Percentiles rank a stretch among this genome's conserved stretches.
Evolutionary conservation across 179 eudicot species (phyloP).

Genomic region (Silene noctiflora): DNA sequence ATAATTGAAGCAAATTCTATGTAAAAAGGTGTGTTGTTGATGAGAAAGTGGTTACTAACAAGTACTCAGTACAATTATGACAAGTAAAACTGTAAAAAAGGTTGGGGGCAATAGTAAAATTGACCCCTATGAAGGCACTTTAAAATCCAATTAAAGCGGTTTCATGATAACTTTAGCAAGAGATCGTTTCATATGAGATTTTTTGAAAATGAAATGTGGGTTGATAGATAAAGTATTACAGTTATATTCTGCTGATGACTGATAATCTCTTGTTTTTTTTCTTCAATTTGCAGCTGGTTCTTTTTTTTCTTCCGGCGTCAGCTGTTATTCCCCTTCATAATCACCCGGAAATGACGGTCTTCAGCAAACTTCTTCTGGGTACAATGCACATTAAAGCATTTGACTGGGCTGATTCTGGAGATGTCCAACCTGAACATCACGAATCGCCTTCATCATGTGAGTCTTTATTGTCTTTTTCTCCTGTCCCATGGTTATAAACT

Average conservation of each 20-base stretch:
- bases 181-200: too few species aligned
- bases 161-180: too few species aligned
- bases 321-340: constrained; percentile 71
- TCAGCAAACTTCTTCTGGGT: constrained; percentile 65
- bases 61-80: too few species aligned
- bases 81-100: too few species aligned
- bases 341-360: constrained; percentile 79
- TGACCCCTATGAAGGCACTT: too few species aligned
- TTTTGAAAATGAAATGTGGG: not conserved
- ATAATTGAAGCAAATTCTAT: too few species aligned
- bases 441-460: constrained; percentile 26
- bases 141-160: too few species aligned
- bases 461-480: constrained; percentile 12
- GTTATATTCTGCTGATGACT: constrained; percentile 12
- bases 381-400: constrained; percentile 60
- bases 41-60: too few species aligned
- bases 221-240: not conserved
- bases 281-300: constrained; percentile 35
- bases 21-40: too few species aligned
- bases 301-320: constrained; percentile 69
- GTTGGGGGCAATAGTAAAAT: too few species aligned
- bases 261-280: not conserved
- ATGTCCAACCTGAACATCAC: not conserved
- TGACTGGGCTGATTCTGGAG: constrained; percentile 48
- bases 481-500: not conserved